Evolutionary conservation across 345 rosid genomes (phyloP), one percentile per base, ranked within the genome.

Genomic region (Theobroma cacao): DNA sequence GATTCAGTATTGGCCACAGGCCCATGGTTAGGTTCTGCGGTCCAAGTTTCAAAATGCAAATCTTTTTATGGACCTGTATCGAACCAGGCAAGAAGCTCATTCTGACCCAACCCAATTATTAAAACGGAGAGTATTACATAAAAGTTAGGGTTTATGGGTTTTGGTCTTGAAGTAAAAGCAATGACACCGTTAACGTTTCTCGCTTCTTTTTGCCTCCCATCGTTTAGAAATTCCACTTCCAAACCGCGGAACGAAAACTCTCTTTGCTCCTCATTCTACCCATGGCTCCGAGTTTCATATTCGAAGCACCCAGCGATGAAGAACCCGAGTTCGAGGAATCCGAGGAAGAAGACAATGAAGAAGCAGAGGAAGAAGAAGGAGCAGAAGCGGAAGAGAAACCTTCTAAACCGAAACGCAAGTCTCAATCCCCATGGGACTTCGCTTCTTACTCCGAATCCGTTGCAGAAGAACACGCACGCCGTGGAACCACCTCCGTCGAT

Each of bases 371-470:
- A 1, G 83, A 5, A 6, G 91, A 82, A 14, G 81, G 36, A 15
- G 82, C 38, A 13, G 83, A 71, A 17, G 87, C 59, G 1, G 83
- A 85, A 52, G 83, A 81, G 22, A 84, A 77, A 43, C 72, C 81
- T 28, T 58, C 79, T 10, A 77, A 58, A 47, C 40, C 66, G 2
- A 67, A 70, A 52, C 68, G 69, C 22, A 84, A 81, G 62, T 79
- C 78, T 4, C 98, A 92, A 61, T 94, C 99, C 14, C 98, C 98
- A 7, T 94, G 97, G 98, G 97, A 96, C 80, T 94, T 96, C 69
- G 90, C 92, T 61, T 81, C 94, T 14, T 93, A 88, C 76, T 90
- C 97, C 9, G 94, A 90, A 82, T 88, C 98, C 59, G 96, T 91
- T 1, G 90, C 93, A 22, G 98, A 95, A 56, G 99, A 95, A 82